Evolutionary conservation across 1,284 basidiomycete genomes (phyloP).

Genomic region (Heterobasidion irregulare): DNA sequence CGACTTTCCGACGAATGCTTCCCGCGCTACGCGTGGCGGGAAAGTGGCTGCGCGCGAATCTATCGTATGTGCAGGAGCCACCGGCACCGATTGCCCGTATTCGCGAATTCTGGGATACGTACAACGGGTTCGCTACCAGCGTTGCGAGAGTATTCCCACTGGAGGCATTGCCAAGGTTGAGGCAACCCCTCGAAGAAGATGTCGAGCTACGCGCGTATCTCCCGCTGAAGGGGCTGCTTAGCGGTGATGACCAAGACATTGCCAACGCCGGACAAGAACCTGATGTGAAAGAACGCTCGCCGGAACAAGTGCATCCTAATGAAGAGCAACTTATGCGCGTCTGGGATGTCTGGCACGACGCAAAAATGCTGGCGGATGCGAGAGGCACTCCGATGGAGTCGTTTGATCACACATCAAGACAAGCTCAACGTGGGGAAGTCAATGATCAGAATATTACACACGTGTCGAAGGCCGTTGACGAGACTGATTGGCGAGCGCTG

Average conservation of each 20-base stretch:
- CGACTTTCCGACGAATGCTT: constrained; percentile 77
- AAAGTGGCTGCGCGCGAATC: constrained; percentile 84
- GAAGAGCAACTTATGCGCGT: constrained; percentile 95
- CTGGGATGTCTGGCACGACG: constrained; percentile 77
- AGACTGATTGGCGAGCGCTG: neutral
- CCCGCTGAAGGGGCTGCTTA: constrained; percentile 59
- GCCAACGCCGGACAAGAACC: constrained; percentile 5
- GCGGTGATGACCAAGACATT: constrained; percentile 14
- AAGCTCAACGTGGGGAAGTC: neutral
- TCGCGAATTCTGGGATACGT: constrained; percentile 66
- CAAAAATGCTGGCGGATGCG: constrained; percentile 48
- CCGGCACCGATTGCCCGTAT: constrained; percentile 19
- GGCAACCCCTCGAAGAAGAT: constrained; percentile 83
- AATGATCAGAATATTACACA: neutral
- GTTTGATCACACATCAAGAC: constrained; percentile 3
- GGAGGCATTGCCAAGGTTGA: constrained; percentile 53
- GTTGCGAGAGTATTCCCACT: constrained; percentile 68
- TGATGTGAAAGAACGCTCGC: constrained; percentile 9
- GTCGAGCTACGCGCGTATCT: constrained; percentile 84
- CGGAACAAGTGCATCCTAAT: constrained; percentile 79
- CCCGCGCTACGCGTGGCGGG: constrained; percentile 82
- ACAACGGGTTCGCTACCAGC: constrained; percentile 59
- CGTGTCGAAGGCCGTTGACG: neutral
- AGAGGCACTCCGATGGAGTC: constrained; percentile 31
- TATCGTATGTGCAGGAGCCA: constrained; percentile 48